These are phyloP conservation scores for Karstenula rhodostoma DNA, from an alignment of 2,329 filamentous ascomycete genomes.

Conservation along the genomic window DNA sequence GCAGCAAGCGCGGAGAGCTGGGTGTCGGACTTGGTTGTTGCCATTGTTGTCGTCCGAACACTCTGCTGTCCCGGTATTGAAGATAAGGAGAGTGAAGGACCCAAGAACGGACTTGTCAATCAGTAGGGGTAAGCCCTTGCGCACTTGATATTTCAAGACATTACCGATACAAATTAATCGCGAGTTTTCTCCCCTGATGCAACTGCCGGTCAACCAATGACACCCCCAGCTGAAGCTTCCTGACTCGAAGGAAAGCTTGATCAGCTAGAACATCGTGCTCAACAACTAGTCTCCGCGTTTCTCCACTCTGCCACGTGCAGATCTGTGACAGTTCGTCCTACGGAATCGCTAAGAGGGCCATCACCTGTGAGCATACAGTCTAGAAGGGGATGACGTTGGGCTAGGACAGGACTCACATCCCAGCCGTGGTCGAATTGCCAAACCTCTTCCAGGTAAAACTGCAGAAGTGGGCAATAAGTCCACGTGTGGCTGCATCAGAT, in stretches of 20 bases:
- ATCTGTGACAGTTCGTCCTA: not conserved
- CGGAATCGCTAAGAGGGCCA: not conserved
- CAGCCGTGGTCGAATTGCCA: not conserved
- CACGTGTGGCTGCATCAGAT: not conserved
- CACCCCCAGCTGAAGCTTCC: not conserved
- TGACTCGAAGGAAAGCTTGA: not conserved
- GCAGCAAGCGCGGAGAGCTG: conserved; percentile 44
- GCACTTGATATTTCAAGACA: not conserved
- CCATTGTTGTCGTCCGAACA: conserved; percentile 1
- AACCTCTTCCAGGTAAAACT: not conserved
- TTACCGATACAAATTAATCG: not conserved
- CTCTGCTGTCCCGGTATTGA: not conserved
- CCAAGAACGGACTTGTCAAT: not conserved
- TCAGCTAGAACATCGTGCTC: not conserved
- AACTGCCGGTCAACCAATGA: not conserved
- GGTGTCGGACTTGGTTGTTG: conserved; percentile 24
- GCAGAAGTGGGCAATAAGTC: not conserved
- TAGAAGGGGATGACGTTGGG: not conserved
- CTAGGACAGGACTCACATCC: not conserved
- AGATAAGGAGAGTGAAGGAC: not conserved
- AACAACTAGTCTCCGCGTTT: not conserved
- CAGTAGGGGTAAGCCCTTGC: not conserved
- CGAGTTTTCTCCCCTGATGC: not conserved
- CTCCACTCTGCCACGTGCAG: not conserved
- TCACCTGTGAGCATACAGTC: not conserved